A percentile compares a stretch with the other conserved stretches of the same genome.
Conservation (phyloP, 345 rosid genomes). For the Eucalyptus polybractea region DNA sequence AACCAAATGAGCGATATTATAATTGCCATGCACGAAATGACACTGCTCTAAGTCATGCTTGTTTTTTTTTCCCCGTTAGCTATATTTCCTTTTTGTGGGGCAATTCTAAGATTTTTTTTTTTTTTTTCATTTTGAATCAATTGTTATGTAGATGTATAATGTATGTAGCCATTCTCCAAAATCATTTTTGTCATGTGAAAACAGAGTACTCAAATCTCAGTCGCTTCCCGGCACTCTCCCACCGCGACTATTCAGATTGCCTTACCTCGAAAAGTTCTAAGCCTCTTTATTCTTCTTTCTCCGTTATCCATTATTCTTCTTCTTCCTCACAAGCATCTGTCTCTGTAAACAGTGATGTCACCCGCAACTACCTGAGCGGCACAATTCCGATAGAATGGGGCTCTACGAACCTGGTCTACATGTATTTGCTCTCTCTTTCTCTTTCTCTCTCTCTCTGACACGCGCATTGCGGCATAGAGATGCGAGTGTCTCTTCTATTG, state of each 20-base stretch:
- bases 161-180: background rate
- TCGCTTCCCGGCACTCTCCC: background rate
- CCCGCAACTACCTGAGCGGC: background rate
- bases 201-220: background rate
- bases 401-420: background rate
- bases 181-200: background rate
- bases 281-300: background rate
- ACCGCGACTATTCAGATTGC: background rate
- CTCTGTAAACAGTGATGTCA: background rate
- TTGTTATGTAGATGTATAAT: background rate
- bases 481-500: too few relatives aligned
- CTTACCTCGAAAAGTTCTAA: background rate
- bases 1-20: too few relatives aligned
- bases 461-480: too few relatives aligned
- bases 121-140: background rate
- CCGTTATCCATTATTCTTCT: too few relatives aligned
- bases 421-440: background rate
- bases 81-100: background rate
- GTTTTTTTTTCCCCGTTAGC: background rate
- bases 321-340: too few relatives aligned
- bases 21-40: too few relatives aligned
- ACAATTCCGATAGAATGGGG: background rate
- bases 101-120: too few relatives aligned
- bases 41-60: background rate
- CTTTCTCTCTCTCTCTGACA: background rate